phyloP scores from a whole-genome alignment of 768 basidiomycete species.

The Leccinum uliginosum region DNA sequence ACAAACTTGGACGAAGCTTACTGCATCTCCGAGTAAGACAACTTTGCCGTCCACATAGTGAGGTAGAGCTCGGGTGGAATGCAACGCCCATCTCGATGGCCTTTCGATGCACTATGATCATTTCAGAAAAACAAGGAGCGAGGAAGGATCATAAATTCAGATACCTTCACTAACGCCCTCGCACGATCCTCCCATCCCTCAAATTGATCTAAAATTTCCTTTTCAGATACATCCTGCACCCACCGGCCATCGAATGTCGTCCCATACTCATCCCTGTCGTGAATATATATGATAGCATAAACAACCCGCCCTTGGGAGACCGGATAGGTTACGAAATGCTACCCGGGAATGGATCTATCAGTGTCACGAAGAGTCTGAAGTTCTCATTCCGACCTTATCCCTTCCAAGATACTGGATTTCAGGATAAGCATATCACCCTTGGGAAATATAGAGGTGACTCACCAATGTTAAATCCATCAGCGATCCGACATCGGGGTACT shows the following conservation, averaged over 20 bases:
- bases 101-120: conserved; percentile 30
- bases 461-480: conserved; percentile 22
- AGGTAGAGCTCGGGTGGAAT: conserved; percentile 37
- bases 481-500: conserved; percentile 29
- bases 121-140: background rate
- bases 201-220: conserved; percentile 30
- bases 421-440: background rate
- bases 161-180: conserved; percentile 12
- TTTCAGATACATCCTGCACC: conserved; percentile 26
- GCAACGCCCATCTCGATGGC: conserved; percentile 42
- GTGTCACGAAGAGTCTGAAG: background rate
- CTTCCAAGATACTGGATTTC: conserved; percentile 23
- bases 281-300: conserved; percentile 32
- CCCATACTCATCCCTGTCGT: conserved; percentile 27
- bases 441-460: background rate
- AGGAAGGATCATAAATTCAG: background rate
- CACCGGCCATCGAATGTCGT: conserved; percentile 29
- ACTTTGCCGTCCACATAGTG: conserved; percentile 37
- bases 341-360: background rate
- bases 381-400: conserved; percentile 8
- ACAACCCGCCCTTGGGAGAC: conserved; percentile 33
- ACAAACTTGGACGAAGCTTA: conserved; percentile 14
- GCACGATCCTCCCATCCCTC: conserved; percentile 21
- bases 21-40: conserved; percentile 47
- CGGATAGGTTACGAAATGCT: conserved; percentile 41